A percentile compares a stretch with the other conserved stretches of the same genome.
These are phyloP conservation scores for Penicillium malachiteum DNA, from an alignment of 495 filamentous ascomycete species.

Conservation along the genomic window DNA sequence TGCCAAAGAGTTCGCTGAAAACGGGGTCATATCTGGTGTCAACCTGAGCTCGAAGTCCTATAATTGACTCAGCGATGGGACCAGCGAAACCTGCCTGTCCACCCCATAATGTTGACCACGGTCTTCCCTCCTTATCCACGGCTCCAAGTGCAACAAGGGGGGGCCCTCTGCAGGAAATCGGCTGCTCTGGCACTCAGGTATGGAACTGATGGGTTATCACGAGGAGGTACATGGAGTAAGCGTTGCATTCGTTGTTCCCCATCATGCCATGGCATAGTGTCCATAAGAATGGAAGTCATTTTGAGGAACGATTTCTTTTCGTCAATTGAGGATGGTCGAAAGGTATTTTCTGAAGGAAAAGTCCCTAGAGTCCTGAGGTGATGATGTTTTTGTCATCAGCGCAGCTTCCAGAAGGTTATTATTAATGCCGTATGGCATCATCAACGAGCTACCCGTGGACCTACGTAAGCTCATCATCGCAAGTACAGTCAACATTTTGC, in stretches of 20 bases:
- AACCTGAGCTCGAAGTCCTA: conserved; percentile 58
- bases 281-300: conserved; percentile 45
- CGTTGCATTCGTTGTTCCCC: conserved; percentile 52
- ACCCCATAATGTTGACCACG: conserved; percentile 75
- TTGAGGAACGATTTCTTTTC: background rate
- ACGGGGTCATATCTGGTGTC: conserved; percentile 65
- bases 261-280: conserved; percentile 45
- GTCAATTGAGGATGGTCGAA: background rate
- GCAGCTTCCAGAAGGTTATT: background rate
- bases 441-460: too few species aligned
- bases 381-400: background rate
- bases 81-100: conserved; percentile 65
- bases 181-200: conserved; percentile 52
- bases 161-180: conserved; percentile 53
- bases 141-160: conserved; percentile 70
- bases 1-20: conserved; percentile 49
- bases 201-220: conserved; percentile 61
- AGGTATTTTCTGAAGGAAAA: too few species aligned
- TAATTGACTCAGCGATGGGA: conserved; percentile 53
- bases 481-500: too few species aligned
- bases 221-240: conserved; percentile 43
- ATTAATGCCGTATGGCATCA: background rate
- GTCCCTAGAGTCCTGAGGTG: background rate
- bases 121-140: conserved; percentile 58
- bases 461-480: too few species aligned